Evolutionary conservation across 2,329 filamentous ascomycete genomes (phyloP).

Genomic region (Stemphylium beticola): DNA sequence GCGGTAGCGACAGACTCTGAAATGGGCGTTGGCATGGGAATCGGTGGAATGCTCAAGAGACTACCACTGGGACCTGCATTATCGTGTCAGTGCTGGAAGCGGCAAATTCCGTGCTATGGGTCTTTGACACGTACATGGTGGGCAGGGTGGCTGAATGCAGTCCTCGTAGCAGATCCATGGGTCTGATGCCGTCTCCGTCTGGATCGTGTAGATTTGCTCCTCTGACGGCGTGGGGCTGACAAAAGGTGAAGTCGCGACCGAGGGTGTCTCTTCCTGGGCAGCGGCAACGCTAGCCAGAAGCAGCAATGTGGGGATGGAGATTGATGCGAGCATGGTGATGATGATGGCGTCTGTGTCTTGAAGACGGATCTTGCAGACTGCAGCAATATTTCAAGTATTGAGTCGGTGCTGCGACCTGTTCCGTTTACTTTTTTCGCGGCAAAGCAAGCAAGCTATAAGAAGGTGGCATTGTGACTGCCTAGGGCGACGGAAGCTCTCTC

Average conservation of each 20-base stretch:
- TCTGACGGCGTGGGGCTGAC: conserved; percentile 24
- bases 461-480: conserved; percentile 6
- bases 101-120: not conserved
- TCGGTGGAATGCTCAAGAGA: conserved; percentile 15
- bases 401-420: too few relatives aligned
- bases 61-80: conserved; percentile 12
- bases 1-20: conserved; percentile 1
- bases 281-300: conserved; percentile 34
- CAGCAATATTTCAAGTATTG: too few relatives aligned
- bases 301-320: conserved; percentile 31
- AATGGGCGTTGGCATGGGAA: conserved; percentile 1
- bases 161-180: conserved; percentile 30
- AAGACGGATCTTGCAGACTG: not conserved
- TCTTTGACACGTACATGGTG: conserved; percentile 29
- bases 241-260: conserved; percentile 20
- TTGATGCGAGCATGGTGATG: conserved; percentile 33
- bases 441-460: not conserved
- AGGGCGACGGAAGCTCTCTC: conserved; percentile 14
- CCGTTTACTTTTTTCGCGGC: too few relatives aligned
- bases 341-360: conserved; percentile 4
- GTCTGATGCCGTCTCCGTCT: conserved; percentile 29
- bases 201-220: conserved; percentile 35
- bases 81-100: conserved; percentile 6
- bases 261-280: conserved; percentile 22
- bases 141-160: conserved; percentile 36